A percentile compares a stretch with the other conserved stretches of the same genome.
These are phyloP conservation scores for Elsinoe australis DNA, from an alignment of 2,329 filamentous ascomycete genomes.

Conservation along the genomic window DNA sequence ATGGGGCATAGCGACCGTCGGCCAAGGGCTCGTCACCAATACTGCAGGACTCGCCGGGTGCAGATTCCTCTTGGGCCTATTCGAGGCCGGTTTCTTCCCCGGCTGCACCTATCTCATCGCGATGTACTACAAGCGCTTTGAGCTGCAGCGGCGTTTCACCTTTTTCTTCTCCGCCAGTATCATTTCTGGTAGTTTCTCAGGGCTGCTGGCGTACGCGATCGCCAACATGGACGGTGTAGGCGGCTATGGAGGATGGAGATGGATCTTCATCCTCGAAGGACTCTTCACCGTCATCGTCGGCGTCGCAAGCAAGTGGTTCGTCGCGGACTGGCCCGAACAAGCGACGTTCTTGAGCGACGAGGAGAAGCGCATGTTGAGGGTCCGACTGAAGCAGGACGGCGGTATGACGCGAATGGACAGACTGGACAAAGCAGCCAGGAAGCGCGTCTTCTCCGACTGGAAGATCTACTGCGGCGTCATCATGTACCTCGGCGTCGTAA, in stretches of 20 bases:
- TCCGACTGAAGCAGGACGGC: slow-evolving; percentile 3
- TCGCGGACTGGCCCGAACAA: slow-evolving; percentile 29
- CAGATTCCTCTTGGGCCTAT: slow-evolving; percentile 34
- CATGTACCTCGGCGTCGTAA: slow-evolving; percentile 21
- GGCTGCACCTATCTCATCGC: slow-evolving; percentile 14
- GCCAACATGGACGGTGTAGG: slow-evolving; percentile 26
- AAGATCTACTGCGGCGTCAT: slow-evolving; percentile 31
- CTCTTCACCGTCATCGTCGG: slow-evolving; percentile 29
- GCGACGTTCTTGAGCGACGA: slow-evolving; percentile 30
- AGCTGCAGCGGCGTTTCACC: slow-evolving; percentile 17
- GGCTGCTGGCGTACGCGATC: slow-evolving; percentile 26
- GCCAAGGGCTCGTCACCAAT: slow-evolving; percentile 42
- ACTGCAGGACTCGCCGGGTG: slow-evolving; percentile 42
- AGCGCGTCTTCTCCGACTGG: slow-evolving; percentile 28
- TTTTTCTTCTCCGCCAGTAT: slow-evolving; percentile 18
- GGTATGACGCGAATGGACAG: neutral
- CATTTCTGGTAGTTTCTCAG: slow-evolving; percentile 25
- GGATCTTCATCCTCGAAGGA: slow-evolving; percentile 28
- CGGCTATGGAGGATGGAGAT: slow-evolving; percentile 29
- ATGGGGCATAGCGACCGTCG: slow-evolving; percentile 40
- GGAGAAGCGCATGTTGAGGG: slow-evolving; percentile 23
- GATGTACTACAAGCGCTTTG: slow-evolving; percentile 8
- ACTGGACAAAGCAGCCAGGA: slow-evolving; percentile 25
- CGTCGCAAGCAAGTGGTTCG: slow-evolving; percentile 26
- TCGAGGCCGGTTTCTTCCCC: slow-evolving; percentile 24